Percentiles rank a stretch among this genome's conserved stretches.
phyloP scores from a whole-genome alignment of 495 filamentous ascomycete species.

The Trichocladium uniseriatum region DNA sequence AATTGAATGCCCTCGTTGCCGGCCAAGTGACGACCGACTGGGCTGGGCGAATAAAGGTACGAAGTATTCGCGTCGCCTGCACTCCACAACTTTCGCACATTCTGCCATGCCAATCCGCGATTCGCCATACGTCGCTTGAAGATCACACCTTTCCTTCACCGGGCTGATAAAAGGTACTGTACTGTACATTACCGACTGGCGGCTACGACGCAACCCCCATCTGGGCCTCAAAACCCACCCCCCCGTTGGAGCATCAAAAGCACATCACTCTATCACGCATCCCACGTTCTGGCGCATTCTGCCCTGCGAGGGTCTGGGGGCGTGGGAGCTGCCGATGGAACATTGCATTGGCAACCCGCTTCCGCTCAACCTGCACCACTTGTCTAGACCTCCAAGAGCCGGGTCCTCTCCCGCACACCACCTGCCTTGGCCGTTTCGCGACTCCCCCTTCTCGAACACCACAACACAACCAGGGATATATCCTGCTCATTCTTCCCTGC shows the following conservation, averaged over 20 bases:
- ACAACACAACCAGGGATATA: conserved; percentile 3
- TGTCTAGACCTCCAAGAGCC: conserved; percentile 26
- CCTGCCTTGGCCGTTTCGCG: conserved; percentile 9
- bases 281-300: conserved; percentile 24
- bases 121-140: neutral
- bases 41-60: conserved; percentile 1
- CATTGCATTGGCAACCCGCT: too few species aligned
- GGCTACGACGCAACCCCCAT: conserved; percentile 9
- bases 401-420: conserved; percentile 25
- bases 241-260: conserved; percentile 16
- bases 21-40: conserved; percentile 2
- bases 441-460: conserved; percentile 8
- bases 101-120: conserved; percentile 1
- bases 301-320: conserved; percentile 9
- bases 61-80: conserved; percentile 4
- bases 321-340: conserved; percentile 8
- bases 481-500: neutral
- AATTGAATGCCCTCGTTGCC: conserved; percentile 1
- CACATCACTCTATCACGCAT: conserved; percentile 19
- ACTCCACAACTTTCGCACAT: conserved; percentile 6
- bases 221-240: conserved; percentile 8
- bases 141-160: neutral
- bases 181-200: neutral
- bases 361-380: conserved; percentile 20
- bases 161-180: conserved; percentile 1